Conservation (phyloP, 2,329 filamentous ascomycete species). For the Fusarium phyllophilum region DNA sequence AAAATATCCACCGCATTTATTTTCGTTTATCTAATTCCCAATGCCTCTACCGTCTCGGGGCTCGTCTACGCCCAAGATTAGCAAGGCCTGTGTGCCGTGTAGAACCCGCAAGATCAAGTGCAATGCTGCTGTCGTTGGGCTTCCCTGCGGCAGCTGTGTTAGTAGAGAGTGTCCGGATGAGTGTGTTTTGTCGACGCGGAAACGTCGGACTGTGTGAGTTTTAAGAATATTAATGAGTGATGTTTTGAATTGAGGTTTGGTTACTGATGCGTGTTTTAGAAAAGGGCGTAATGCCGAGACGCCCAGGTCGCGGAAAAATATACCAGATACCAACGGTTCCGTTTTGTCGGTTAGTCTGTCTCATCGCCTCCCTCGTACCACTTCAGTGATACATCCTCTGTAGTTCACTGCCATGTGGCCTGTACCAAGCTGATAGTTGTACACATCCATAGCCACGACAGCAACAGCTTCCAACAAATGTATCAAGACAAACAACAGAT, state of each 20-base stretch:
- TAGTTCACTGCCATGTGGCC: neutral
- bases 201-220: constrained; percentile 23
- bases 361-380: neutral
- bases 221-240: neutral
- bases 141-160: constrained; percentile 30
- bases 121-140: constrained; percentile 18
- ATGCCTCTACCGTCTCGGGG: neutral
- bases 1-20: neutral
- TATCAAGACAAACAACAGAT: neutral
- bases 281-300: neutral
- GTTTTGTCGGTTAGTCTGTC: neutral
- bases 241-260: neutral
- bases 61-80: constrained; percentile 9
- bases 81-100: constrained; percentile 34
- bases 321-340: neutral
- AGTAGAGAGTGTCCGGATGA: constrained; percentile 1
- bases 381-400: neutral
- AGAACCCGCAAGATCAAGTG: constrained; percentile 35
- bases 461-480: neutral
- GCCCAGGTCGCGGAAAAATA: neutral
- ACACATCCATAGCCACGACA: neutral
- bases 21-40: neutral
- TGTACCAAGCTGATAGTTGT: neutral
- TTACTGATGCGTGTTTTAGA: neutral
- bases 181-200: constrained; percentile 24